A percentile compares a stretch with the other conserved stretches of the same genome.
phyloP scores from a whole-genome alignment of 2,329 filamentous ascomycete species.

The Raffaelea albimanens region DNA sequence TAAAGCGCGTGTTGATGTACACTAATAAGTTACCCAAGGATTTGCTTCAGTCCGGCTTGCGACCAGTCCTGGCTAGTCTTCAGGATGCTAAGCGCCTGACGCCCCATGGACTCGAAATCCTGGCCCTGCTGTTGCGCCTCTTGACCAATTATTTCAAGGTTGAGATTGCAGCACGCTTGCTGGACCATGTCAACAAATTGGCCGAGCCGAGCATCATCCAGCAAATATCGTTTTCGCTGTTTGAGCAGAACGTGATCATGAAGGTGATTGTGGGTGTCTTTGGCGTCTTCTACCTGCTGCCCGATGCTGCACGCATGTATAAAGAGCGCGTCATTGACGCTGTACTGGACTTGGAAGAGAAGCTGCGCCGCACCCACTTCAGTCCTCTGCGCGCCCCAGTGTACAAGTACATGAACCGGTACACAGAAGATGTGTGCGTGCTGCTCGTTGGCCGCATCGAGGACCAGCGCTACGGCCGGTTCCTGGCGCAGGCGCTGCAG shows the following conservation, averaged over 20 bases:
- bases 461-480: slow-evolving; percentile 79
- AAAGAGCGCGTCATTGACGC: slow-evolving; percentile 84
- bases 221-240: slow-evolving; percentile 86
- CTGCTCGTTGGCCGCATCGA: slow-evolving; percentile 72
- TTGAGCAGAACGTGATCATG: slow-evolving; percentile 88
- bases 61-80: slow-evolving; percentile 92
- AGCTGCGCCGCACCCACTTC: slow-evolving; percentile 74
- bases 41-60: slow-evolving; percentile 82
- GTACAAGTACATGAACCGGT: slow-evolving; percentile 88
- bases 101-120: slow-evolving; percentile 79
- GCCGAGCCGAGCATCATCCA: slow-evolving; percentile 74
- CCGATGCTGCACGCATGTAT: slow-evolving; percentile 80
- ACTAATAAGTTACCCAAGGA: slow-evolving; percentile 93
- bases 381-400: slow-evolving; percentile 88
- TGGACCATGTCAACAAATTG: slow-evolving; percentile 88
- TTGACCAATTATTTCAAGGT: slow-evolving; percentile 99
- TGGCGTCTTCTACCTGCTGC: slow-evolving; percentile 94
- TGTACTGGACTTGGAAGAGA: slow-evolving; percentile 80
- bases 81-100: slow-evolving; percentile 88
- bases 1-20: slow-evolving; percentile 79
- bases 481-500: slow-evolving; percentile 78
- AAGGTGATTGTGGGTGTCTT: slow-evolving; percentile 92
- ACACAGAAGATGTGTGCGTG: slow-evolving; percentile 77
- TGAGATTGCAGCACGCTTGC: slow-evolving; percentile 84
- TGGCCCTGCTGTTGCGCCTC: slow-evolving; percentile 80